Evolutionary conservation across 768 basidiomycete species (phyloP).

Genomic region (Royoungia palumana): DNA sequence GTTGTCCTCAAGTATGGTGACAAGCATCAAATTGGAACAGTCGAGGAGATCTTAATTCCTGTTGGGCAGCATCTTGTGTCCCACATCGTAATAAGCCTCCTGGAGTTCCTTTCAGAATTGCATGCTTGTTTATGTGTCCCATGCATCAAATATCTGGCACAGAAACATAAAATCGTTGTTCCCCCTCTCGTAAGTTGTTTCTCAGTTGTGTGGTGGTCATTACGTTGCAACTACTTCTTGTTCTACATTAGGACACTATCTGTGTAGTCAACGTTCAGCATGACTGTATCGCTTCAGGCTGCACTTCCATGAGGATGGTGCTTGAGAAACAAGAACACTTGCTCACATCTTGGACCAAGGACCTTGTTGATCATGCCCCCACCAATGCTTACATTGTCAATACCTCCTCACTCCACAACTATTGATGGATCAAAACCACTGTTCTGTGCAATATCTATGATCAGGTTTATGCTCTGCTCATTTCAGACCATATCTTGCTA

Average conservation of each 20-base stretch:
- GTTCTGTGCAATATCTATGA: not conserved
- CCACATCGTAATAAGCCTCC: not conserved
- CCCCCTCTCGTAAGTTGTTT: not conserved
- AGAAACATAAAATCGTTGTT: not conserved
- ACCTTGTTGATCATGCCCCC: not conserved
- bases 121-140: not conserved
- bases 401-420: not conserved
- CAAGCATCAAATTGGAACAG: not conserved
- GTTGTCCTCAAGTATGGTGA: not conserved
- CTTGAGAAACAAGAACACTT: not conserved
- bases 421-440: not conserved
- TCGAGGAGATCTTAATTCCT: slow-evolving; percentile 2
- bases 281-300: not conserved
- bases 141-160: not conserved
- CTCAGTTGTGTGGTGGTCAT: too few species aligned
- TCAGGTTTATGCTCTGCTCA: not conserved
- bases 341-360: not conserved
- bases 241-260: not conserved
- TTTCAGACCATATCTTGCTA: not conserved
- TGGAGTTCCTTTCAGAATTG: slow-evolving; percentile 1
- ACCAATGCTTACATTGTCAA: not conserved
- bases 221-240: too few species aligned
- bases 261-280: slow-evolving; percentile 1
- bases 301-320: not conserved
- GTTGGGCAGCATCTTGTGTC: not conserved